Percentiles rank a stretch among this genome's conserved stretches.
phyloP scores from a whole-genome alignment of 75 land plant genomes.

The Sequoiadendron giganteum region DNA sequence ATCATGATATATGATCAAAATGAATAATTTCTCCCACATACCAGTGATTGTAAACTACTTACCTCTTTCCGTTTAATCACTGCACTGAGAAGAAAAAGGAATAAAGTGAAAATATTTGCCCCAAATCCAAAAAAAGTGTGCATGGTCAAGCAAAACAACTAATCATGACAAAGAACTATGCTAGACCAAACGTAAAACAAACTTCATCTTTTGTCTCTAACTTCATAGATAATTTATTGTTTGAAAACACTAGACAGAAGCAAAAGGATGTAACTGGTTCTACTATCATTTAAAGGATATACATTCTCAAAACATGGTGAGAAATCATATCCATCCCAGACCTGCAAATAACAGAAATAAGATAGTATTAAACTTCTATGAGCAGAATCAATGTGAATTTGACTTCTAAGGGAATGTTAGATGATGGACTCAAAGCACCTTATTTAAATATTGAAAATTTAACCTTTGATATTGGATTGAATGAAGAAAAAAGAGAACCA shows the following conservation, averaged over 20 bases:
- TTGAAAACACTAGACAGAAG: background rate
- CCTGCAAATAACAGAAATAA: slow-evolving; percentile 11
- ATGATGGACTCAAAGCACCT: background rate
- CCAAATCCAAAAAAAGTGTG: slow-evolving; percentile 7
- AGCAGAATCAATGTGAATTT: background rate
- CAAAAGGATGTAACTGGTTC: background rate
- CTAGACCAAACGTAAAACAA: background rate
- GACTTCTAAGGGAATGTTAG: background rate
- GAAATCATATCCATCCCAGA: slow-evolving; percentile 1
- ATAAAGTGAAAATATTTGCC: background rate
- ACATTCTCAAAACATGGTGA: slow-evolving; percentile 6
- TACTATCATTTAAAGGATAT: slow-evolving; percentile 9
- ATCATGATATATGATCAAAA: background rate
- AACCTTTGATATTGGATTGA: background rate
- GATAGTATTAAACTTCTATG: background rate
- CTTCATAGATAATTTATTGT: background rate
- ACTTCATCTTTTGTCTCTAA: background rate
- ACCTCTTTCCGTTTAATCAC: background rate
- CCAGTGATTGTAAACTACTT: background rate
- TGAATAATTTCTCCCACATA: background rate
- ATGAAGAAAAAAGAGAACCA: background rate
- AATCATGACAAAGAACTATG: background rate
- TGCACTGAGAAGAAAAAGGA: background rate
- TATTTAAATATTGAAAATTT: background rate
- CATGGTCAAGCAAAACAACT: slow-evolving; percentile 5